Conservation (phyloP, 306 rosid genomes). For the Trifolium repens region DNA sequence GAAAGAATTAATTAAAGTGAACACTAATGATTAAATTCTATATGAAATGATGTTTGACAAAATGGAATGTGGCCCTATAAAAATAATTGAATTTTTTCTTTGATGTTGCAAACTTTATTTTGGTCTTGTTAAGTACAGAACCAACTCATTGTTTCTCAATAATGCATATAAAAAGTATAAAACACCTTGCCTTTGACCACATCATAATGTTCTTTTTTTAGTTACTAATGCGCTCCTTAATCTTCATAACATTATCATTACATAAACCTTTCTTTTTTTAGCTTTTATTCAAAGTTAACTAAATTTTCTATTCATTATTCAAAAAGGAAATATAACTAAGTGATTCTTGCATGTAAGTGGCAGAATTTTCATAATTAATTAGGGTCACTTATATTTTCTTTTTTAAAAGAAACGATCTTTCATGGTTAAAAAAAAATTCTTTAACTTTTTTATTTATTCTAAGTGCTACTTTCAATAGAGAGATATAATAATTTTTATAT, state of each 20-base stretch:
- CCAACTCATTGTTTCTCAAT: slow-evolving; percentile 78
- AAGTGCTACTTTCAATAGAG: slow-evolving; percentile 45
- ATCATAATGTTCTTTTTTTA: slow-evolving; percentile 34
- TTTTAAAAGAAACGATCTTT: slow-evolving; percentile 27
- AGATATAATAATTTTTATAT: slow-evolving; percentile 26
- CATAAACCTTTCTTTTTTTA: slow-evolving; percentile 48
- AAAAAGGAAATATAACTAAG: slow-evolving; percentile 43
- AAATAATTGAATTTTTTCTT: slow-evolving; percentile 52
- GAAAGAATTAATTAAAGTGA: slow-evolving; percentile 42
- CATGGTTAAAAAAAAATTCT: slow-evolving; percentile 38
- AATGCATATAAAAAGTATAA: slow-evolving; percentile 47
- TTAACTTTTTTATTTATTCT: slow-evolving; percentile 49
- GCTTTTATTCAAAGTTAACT: slow-evolving; percentile 57
- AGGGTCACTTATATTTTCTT: slow-evolving; percentile 34
- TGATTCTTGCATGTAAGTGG: slow-evolving; percentile 53
- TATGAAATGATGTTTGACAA: slow-evolving; percentile 58
- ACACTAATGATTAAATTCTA: slow-evolving; percentile 60
- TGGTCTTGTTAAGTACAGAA: slow-evolving; percentile 61
- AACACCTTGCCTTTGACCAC: slow-evolving; percentile 55
- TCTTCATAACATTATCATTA: slow-evolving; percentile 64
- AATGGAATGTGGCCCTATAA: slow-evolving; percentile 51
- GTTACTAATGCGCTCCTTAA: slow-evolving; percentile 47
- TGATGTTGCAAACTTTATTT: slow-evolving; percentile 33
- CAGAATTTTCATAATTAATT: slow-evolving; percentile 47
- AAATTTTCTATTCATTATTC: slow-evolving; percentile 50